Percentiles rank a stretch among this genome's conserved stretches.
Conservation (phyloP, 495 filamentous ascomycete genomes). For the Lichina pygmaea region DNA sequence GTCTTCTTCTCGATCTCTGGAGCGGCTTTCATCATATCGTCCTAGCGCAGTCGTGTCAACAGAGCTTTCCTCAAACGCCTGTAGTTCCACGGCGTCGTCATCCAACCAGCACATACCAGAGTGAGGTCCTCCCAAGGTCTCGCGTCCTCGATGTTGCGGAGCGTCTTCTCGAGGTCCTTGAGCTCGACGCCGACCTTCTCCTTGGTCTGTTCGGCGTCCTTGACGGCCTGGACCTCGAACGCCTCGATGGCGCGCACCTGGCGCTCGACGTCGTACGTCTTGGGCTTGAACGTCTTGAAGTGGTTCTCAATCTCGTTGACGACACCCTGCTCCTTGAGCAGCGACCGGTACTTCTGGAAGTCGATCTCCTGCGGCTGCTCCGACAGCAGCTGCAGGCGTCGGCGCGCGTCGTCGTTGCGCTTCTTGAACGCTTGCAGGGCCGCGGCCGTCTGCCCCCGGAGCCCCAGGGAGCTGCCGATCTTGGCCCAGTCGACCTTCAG, state of each 20-base stretch:
- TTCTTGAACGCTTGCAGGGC: conserved; percentile 93
- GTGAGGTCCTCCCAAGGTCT: conserved; percentile 93
- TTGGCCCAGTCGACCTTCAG: conserved; percentile 97
- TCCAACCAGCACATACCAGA: conserved; percentile 41
- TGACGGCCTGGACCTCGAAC: conserved; percentile 87
- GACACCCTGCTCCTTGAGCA: conserved; percentile 83
- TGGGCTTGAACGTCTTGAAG: conserved; percentile 69
- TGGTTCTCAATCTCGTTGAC: conserved; percentile 91
- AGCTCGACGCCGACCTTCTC: conserved; percentile 80
- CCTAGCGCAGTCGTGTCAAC: conserved; percentile 14
- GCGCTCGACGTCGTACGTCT: conserved; percentile 64
- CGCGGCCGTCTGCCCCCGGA: conserved; percentile 76
- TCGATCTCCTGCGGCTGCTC: conserved; percentile 65
- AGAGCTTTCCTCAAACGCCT: neutral
- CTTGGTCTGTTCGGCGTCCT: conserved; percentile 93
- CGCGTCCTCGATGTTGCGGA: conserved; percentile 91
- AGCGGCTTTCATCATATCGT: conserved; percentile 76
- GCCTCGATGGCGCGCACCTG: conserved; percentile 95
- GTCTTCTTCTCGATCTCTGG: conserved; percentile 94
- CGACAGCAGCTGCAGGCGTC: conserved; percentile 54
- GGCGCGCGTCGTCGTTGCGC: conserved; percentile 96
- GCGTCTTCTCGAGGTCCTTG: conserved; percentile 68
- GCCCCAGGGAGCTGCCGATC: conserved; percentile 71
- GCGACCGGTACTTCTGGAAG: conserved; percentile 72
- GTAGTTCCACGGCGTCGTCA: neutral